A percentile compares a stretch with the other conserved stretches of the same genome.
Conservation (phyloP, 1,284 basidiomycete species). For the Tausonia pullulans region DNA sequence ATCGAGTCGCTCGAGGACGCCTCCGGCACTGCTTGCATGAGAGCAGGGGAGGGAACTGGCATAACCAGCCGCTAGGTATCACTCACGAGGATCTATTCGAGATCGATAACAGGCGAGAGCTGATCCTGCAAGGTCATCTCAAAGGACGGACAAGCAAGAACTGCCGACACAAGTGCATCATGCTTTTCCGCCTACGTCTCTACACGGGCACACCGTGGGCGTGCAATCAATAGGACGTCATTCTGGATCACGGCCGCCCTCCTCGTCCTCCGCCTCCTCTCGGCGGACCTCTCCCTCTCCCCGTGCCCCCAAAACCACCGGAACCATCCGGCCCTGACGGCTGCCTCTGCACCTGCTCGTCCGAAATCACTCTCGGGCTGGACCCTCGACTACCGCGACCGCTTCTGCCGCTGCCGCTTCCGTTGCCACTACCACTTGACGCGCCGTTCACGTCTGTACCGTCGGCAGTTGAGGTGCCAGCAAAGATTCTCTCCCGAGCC, state of each 20-base stretch:
- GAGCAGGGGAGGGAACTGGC: no score
- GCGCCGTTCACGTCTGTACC: background rate
- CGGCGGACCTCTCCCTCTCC: background rate
- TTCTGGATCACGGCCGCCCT: background rate
- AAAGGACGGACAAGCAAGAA: no score
- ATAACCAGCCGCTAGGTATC: background rate
- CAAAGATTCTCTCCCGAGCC: constrained; percentile 20
- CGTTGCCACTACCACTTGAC: background rate
- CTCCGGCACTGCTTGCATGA: no score
- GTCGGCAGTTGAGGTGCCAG: background rate
- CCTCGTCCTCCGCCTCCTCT: background rate
- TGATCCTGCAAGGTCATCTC: background rate
- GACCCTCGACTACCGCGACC: background rate
- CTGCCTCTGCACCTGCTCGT: background rate
- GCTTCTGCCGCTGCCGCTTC: background rate
- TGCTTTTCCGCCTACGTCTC: background rate
- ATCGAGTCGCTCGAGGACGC: no score
- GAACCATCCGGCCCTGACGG: background rate
- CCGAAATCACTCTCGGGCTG: no score
- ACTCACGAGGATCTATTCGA: background rate
- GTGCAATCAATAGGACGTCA: background rate
- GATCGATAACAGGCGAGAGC: background rate
- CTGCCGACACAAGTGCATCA: no score
- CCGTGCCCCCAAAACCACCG: background rate
- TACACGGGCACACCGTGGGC: background rate